Percentiles rank a stretch among this genome's conserved stretches.
These are phyloP conservation scores for Suillus spraguei DNA, from an alignment of 768 basidiomycete genomes.

Conservation along the genomic window DNA sequence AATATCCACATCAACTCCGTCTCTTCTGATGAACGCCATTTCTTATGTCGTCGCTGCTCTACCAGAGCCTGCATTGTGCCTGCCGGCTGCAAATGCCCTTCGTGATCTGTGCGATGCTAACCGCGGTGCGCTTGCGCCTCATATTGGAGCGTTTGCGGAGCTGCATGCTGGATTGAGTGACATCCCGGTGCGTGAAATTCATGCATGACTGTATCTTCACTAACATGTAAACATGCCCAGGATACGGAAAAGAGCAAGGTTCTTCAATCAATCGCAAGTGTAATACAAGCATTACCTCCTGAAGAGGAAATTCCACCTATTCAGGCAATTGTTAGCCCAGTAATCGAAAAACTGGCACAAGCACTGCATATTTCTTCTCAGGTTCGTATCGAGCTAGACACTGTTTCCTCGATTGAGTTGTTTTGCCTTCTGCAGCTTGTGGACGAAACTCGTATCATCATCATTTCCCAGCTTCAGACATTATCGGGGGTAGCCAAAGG, in stretches of 20 bases:
- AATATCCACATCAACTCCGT: conserved; percentile 33
- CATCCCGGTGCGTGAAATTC: conserved; percentile 61
- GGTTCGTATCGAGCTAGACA: conserved; percentile 38
- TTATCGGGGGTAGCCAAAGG: conserved; percentile 88
- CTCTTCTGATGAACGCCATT: conserved; percentile 64
- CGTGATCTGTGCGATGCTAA: conserved; percentile 91
- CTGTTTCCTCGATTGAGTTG: neutral
- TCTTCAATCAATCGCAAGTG: conserved; percentile 89
- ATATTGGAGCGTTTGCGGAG: conserved; percentile 83
- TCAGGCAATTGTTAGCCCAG: conserved; percentile 75
- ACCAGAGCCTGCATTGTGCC: conserved; percentile 61
- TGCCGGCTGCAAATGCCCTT: conserved; percentile 78
- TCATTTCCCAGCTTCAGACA: conserved; percentile 76
- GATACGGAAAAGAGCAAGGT: conserved; percentile 90
- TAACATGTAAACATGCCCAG: conserved; percentile 35
- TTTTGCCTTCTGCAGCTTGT: conserved; percentile 49
- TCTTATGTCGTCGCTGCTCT: conserved; percentile 73
- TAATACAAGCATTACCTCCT: conserved; percentile 87
- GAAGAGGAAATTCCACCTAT: conserved; percentile 77
- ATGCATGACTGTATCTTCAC: neutral
- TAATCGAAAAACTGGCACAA: conserved; percentile 68
- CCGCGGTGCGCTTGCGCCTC: conserved; percentile 76
- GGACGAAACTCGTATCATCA: conserved; percentile 67
- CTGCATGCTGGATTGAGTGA: conserved; percentile 75
- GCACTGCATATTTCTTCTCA: conserved; percentile 56